Evolutionary conservation across 2,329 filamentous ascomycete species (phyloP).

Genomic region (Ceratocystis colombiana): DNA sequence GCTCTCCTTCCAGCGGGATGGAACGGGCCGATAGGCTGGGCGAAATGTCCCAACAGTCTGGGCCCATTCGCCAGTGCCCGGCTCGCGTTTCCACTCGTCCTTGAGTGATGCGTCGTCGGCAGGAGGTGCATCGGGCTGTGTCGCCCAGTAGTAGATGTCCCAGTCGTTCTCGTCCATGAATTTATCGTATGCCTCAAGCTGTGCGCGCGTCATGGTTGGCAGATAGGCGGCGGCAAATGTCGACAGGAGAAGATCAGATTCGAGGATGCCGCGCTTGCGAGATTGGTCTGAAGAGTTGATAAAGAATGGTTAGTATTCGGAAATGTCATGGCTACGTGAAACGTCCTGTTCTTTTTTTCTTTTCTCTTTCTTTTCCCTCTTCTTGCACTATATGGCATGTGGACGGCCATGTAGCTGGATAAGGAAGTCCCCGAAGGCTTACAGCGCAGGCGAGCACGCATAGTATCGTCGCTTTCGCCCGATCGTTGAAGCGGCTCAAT

Average conservation of each 20-base stretch:
- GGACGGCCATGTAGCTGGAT: background rate
- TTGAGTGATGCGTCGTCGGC: constrained; percentile 26
- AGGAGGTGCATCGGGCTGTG: constrained; percentile 60
- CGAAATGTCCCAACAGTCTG: constrained; percentile 93
- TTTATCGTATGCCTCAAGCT: constrained; percentile 75
- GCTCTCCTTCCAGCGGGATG: constrained; percentile 71
- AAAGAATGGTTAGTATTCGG: constrained; percentile 17
- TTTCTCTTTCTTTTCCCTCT: too few species aligned
- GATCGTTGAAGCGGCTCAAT: constrained; percentile 79
- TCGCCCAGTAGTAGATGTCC: constrained; percentile 99
- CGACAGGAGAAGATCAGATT: constrained; percentile 89
- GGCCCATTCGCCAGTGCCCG: constrained; percentile 70
- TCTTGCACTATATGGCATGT: too few species aligned
- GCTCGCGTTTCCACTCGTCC: constrained; percentile 33
- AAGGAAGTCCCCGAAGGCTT: constrained; percentile 33
- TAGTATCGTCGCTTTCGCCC: constrained; percentile 76
- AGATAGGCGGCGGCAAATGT: constrained; percentile 84
- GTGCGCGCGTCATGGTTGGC: constrained; percentile 56
- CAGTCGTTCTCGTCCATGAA: constrained; percentile 99
- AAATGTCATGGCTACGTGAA: background rate
- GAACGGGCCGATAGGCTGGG: constrained; percentile 85
- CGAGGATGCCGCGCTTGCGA: constrained; percentile 89
- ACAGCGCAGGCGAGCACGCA: constrained; percentile 72
- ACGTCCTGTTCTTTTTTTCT: too few species aligned
- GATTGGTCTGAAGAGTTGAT: constrained; percentile 63